These are phyloP conservation scores for Sugiyamaella japonica DNA, from an alignment of 1,139 yeast species.

Conservation along the genomic window DNA sequence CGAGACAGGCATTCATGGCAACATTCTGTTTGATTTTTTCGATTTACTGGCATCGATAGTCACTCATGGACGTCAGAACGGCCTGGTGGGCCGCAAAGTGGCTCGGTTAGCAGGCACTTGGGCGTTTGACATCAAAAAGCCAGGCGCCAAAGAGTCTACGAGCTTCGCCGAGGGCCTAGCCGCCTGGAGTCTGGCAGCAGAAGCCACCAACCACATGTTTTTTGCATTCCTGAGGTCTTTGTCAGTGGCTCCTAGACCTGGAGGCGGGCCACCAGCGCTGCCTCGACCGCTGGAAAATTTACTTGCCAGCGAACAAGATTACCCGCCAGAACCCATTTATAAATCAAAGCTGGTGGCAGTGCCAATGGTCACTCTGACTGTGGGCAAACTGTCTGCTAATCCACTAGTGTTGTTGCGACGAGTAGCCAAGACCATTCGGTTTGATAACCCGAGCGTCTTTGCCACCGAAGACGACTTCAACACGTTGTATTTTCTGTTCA, in stretches of 20 bases:
- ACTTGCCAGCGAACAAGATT: constrained; percentile 42
- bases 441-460: constrained; percentile 68
- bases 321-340: constrained; percentile 37
- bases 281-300: constrained; percentile 40
- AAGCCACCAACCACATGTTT: constrained; percentile 80
- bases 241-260: constrained; percentile 33
- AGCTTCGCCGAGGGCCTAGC: constrained; percentile 70
- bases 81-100: constrained; percentile 75
- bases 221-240: constrained; percentile 77
- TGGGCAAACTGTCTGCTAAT: constrained; percentile 59
- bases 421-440: constrained; percentile 63
- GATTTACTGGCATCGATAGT: constrained; percentile 78
- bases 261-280: constrained; percentile 9
- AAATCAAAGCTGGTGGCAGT: constrained; percentile 53
- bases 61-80: constrained; percentile 77
- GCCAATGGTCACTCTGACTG: constrained; percentile 67
- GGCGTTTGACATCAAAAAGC: constrained; percentile 63
- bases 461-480: constrained; percentile 79
- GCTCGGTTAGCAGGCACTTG: constrained; percentile 83
- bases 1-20: constrained; percentile 83
- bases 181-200: constrained; percentile 70
- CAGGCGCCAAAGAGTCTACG: constrained; percentile 32
- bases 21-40: constrained; percentile 82
- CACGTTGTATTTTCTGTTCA: constrained; percentile 68
- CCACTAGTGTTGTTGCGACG: constrained; percentile 61